A percentile compares a stretch with the other conserved stretches of the same genome.
phyloP scores from a whole-genome alignment of 345 rosid species.

The Abelmoschus esculentus region DNA sequence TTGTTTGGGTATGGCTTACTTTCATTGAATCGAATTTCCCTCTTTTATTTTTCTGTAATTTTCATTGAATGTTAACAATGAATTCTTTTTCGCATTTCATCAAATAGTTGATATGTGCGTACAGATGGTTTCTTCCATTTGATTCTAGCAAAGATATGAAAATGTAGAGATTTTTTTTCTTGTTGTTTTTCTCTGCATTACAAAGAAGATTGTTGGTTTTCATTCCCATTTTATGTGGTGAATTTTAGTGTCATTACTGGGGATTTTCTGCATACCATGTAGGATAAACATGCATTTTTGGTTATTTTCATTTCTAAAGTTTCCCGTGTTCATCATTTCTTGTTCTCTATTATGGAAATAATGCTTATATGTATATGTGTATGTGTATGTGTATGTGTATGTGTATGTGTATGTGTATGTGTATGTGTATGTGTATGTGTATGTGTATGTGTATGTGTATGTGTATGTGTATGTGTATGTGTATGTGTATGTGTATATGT shows the following conservation, averaged over 20 bases:
- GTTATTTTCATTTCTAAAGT: neutral
- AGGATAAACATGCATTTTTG: neutral
- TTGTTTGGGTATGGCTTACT: constrained; percentile 18
- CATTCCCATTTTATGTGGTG: neutral
- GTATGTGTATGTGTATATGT: neutral
- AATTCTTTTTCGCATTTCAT: neutral
- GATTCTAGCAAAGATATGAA: neutral
- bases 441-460: no score
- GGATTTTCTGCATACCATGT: constrained; percentile 2
- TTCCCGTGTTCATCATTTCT: neutral
- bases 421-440: no score
- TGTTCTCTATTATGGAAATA: neutral
- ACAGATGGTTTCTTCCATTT: neutral
- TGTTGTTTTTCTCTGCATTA: neutral
- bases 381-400: no score
- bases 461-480: no score
- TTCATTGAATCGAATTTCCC: neutral
- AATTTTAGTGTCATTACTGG: neutral
- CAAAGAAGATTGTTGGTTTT: neutral
- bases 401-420: no score
- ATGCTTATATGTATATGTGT: neutral
- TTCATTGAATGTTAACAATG: neutral
- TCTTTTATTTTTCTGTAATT: neutral
- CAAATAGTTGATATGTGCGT: neutral
- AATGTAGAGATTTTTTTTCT: no score